Base-by-base conservation (phyloP, 352 stramenopile species). In the Phytophthora ramorum region DNA sequence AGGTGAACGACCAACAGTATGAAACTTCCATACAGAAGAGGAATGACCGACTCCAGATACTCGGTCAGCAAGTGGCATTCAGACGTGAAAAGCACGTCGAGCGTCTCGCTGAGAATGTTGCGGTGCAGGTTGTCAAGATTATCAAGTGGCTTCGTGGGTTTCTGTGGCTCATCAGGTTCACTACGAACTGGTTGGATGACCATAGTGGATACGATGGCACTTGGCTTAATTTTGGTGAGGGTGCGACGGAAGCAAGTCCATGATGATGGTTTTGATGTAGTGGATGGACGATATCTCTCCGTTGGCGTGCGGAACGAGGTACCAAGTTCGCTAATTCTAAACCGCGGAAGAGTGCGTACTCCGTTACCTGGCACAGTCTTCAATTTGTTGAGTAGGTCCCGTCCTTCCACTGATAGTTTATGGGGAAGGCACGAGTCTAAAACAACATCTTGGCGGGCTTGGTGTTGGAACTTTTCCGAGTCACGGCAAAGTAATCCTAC, bases 1-100 rank as follows among this genome's bases (percentile, higher is more conserved):
- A 80, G 52, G 9, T 66, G 34, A 1, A 72, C 41, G 49, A 81
- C 59, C 38, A 68, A n/a, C 2, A 69, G 5, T 19, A 69, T 59
- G 5, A 55, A 73, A 12, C 26, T 63, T 2, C 34, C 60, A 37
- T 78, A 82, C 12, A 82, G 35, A 14, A 78, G 7, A 4, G 76
- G 71, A 24, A 85, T 70, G 56, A 85, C 63, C 0, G 65, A 75
- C 30, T 85, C 73, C 35, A 74, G 41, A 32, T 80, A 85, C 53
- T 85, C 76, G 6, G 72, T 64, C 12, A 85, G 54, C 3, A 74
- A 26, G 14, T 74, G 50, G 43, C 71, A 82, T 41, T 85, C 73
- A 16, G 62, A 70, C 2, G 59, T 62, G 50, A 75, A 83, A 2
- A 72, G 34, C 0, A 75, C 54, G 16, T 72, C 54, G 12, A 72